Percentiles rank a stretch among this genome's conserved stretches.
Evolutionary conservation across 768 basidiomycete species (phyloP).

Genomic region (Auricularia sp.): DNA sequence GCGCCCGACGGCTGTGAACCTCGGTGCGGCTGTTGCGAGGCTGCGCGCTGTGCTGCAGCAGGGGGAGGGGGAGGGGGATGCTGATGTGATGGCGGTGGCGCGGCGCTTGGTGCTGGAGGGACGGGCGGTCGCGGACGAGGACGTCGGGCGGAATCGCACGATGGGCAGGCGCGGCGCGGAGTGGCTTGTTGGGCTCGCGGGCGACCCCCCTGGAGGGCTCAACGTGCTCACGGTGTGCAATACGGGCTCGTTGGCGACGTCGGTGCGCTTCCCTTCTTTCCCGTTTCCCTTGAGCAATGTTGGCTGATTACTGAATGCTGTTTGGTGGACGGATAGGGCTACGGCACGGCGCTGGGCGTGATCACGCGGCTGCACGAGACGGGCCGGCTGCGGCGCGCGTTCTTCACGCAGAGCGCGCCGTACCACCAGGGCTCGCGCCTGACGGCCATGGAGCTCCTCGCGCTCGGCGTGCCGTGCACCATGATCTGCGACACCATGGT

Average conservation of each 20-base stretch:
- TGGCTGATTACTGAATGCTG: slow-evolving; percentile 5
- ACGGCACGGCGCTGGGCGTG: slow-evolving; percentile 89
- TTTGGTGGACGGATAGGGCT: slow-evolving; percentile 58
- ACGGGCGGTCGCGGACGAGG: slow-evolving; percentile 69
- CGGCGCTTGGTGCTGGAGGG: slow-evolving; percentile 61
- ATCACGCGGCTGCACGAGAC: slow-evolving; percentile 84
- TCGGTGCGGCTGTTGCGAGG: slow-evolving; percentile 73
- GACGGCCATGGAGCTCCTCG: slow-evolving; percentile 82
- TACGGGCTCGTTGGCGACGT: slow-evolving; percentile 93
- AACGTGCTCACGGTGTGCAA: slow-evolving; percentile 93
- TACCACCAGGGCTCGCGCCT: slow-evolving; percentile 89
- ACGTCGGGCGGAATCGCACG: slow-evolving; percentile 72
- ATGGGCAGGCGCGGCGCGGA: slow-evolving; percentile 83
- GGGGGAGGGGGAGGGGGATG: slow-evolving; percentile 17
- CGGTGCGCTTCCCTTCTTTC: slow-evolving; percentile 38
- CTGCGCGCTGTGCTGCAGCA: slow-evolving; percentile 43
- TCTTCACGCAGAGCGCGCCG: slow-evolving; percentile 88
- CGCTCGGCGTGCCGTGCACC: slow-evolving; percentile 70
- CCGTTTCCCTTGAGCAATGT: slow-evolving; percentile 2
- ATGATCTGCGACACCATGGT: slow-evolving; percentile 99
- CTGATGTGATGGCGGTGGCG: slow-evolving; percentile 30
- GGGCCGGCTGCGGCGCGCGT: slow-evolving; percentile 67
- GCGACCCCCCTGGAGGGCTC: slow-evolving; percentile 33
- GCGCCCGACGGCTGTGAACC: slow-evolving; percentile 94
- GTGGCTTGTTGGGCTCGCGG: slow-evolving; percentile 58